Evolutionary conservation across 768 basidiomycete species (phyloP).

Genomic region (Nidularia sp.): DNA sequence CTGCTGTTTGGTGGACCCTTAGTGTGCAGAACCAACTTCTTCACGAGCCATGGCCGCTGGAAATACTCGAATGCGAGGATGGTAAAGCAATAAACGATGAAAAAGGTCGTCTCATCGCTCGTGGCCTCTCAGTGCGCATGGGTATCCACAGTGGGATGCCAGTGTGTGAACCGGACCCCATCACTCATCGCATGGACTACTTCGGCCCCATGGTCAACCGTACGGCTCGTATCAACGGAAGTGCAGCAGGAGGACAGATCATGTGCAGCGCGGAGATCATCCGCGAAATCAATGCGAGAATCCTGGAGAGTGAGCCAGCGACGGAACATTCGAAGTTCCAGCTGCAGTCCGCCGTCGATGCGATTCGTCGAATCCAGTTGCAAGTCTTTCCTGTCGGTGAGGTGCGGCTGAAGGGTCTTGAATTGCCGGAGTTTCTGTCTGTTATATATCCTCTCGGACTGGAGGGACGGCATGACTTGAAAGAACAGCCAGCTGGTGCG

Average conservation of each 20-base stretch:
- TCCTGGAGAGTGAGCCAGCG: constrained; percentile 49
- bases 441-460: constrained; percentile 78
- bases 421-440: constrained; percentile 83
- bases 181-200: constrained; percentile 96
- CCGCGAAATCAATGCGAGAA: constrained; percentile 68
- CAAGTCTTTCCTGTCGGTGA: constrained; percentile 78
- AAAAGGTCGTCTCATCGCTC: constrained; percentile 64
- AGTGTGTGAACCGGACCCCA: constrained; percentile 85
- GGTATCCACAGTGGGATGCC: constrained; percentile 92
- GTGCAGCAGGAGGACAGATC: constrained; percentile 89
- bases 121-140: constrained; percentile 94
- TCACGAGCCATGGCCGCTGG: constrained; percentile 83
- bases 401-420: constrained; percentile 90
- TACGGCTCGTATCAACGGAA: constrained; percentile 76
- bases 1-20: constrained; percentile 88
- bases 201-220: constrained; percentile 97
- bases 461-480: constrained; percentile 63
- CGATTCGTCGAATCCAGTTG: constrained; percentile 68
- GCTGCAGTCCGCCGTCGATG: constrained; percentile 61
- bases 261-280: constrained; percentile 87
- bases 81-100: constrained; percentile 74
- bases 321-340: constrained; percentile 60
- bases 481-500: constrained; percentile 27
- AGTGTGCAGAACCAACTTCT: constrained; percentile 82
- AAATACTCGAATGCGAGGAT: constrained; percentile 90